A percentile compares a stretch with the other conserved stretches of the same genome.
Evolutionary conservation across 768 basidiomycete genomes (phyloP).

Genomic region (Crepidotus variabilis): DNA sequence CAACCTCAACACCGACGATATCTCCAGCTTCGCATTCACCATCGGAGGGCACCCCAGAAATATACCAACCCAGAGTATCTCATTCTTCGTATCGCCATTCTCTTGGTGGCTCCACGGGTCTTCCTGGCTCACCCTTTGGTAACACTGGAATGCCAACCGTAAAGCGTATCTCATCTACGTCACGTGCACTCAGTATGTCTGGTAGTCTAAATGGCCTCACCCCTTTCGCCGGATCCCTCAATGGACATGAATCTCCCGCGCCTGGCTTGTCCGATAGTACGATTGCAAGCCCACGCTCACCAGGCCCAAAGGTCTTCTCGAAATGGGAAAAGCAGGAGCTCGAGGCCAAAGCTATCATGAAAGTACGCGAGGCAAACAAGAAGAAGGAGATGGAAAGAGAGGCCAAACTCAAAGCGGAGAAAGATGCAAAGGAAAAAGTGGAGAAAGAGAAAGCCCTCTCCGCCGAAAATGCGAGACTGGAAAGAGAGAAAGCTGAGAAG

Average conservation of each 20-base stretch:
- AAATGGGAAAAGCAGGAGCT: slow-evolving; percentile 88
- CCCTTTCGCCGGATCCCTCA: background rate
- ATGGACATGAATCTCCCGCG: slow-evolving; percentile 8
- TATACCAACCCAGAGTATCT: slow-evolving; percentile 9
- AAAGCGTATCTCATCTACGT: slow-evolving; percentile 36
- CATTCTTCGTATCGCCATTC: slow-evolving; percentile 42
- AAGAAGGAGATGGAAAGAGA: slow-evolving; percentile 44
- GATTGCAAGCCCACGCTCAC: slow-evolving; percentile 33
- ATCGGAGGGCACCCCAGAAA: slow-evolving; percentile 18
- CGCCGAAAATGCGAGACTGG: slow-evolving; percentile 20
- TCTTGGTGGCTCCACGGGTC: slow-evolving; percentile 36
- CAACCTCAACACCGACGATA: slow-evolving; percentile 35
- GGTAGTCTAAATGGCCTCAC: slow-evolving; percentile 4
- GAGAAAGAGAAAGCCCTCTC: slow-evolving; percentile 31
- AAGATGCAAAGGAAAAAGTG: slow-evolving; percentile 29
- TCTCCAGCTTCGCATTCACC: slow-evolving; percentile 31
- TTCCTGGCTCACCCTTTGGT: slow-evolving; percentile 50
- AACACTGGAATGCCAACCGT: slow-evolving; percentile 21
- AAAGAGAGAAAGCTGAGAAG: slow-evolving; percentile 18
- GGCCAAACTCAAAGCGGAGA: slow-evolving; percentile 32
- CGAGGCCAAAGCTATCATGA: slow-evolving; percentile 75
- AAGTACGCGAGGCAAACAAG: slow-evolving; percentile 50
- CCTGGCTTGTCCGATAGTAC: slow-evolving; percentile 51
- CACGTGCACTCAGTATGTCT: slow-evolving; percentile 37
- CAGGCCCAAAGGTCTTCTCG: slow-evolving; percentile 41